Conservation (phyloP, 306 rosid genomes). For the Fragaria ananassa region DNA sequence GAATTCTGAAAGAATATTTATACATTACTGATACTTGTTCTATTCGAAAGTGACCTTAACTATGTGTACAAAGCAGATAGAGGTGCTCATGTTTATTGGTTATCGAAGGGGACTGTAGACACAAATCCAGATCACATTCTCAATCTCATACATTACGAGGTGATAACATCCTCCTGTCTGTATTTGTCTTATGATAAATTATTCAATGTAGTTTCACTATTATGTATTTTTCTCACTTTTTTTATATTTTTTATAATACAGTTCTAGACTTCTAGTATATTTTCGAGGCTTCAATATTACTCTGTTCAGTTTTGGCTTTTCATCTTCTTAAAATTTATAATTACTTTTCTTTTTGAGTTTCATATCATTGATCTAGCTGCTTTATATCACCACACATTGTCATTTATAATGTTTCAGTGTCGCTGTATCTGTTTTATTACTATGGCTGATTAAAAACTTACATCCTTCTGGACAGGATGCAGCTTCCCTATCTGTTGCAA, state of each 20-base stretch:
- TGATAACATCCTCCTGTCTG: constrained; percentile 32
- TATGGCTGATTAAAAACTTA: neutral
- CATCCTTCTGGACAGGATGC: constrained; percentile 64
- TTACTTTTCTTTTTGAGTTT: neutral
- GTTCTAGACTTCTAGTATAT: neutral
- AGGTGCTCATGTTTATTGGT: constrained; percentile 89
- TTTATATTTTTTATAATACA: neutral
- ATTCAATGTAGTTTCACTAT: neutral
- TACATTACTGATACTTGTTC: neutral
- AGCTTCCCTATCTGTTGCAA: constrained; percentile 72
- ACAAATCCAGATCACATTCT: constrained; percentile 78
- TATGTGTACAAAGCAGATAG: constrained; percentile 61
- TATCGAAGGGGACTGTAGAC: constrained; percentile 75
- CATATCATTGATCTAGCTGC: neutral
- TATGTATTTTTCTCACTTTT: neutral
- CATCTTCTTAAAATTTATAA: neutral
- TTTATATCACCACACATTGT: constrained; percentile 4
- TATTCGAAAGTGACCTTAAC: constrained; percentile 49
- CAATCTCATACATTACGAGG: constrained; percentile 95
- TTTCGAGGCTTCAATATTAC: neutral
- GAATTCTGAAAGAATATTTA: constrained; percentile 18
- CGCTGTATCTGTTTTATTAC: neutral
- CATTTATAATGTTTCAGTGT: constrained; percentile 1
- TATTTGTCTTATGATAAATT: constrained; percentile 4
- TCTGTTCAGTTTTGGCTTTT: neutral